A percentile compares a stretch with the other conserved stretches of the same genome.
These are phyloP conservation scores for Fusarium phyllophilum DNA, from an alignment of 2,329 filamentous ascomycete species.

Conservation along the genomic window DNA sequence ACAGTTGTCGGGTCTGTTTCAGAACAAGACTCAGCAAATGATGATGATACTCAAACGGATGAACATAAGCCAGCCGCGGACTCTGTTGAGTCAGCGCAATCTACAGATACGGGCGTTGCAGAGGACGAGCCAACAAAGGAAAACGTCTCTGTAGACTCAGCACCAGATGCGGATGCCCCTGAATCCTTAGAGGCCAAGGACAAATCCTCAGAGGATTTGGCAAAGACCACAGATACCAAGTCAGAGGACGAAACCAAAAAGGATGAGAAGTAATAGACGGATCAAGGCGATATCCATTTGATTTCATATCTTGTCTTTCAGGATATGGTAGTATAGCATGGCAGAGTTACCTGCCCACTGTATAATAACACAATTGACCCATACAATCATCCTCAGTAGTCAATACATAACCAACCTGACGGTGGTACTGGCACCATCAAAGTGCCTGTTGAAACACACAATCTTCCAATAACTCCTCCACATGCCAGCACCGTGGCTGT, in stretches of 20 bases:
- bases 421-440: background rate
- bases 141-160: background rate
- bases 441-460: background rate
- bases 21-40: constrained; percentile 32
- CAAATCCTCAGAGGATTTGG: constrained; percentile 14
- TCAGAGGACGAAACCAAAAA: constrained; percentile 13
- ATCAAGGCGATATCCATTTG: constrained; percentile 5
- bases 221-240: background rate
- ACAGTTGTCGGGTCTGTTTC: constrained; percentile 38
- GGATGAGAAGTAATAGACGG: constrained; percentile 26
- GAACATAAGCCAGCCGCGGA: constrained; percentile 15
- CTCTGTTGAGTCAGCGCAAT: constrained; percentile 27
- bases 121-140: constrained; percentile 5
- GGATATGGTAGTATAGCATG: constrained; percentile 3
- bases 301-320: constrained; percentile 1
- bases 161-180: background rate
- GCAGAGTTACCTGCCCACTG: background rate
- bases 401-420: background rate
- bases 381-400: background rate
- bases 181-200: constrained; percentile 9
- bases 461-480: background rate
- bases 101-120: constrained; percentile 34
- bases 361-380: constrained; percentile 23
- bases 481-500: background rate
- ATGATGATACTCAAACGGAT: constrained; percentile 2